Evolutionary conservation across 164 flowering plant genomes (phyloP).

Genomic region (Vitis cinerea): DNA sequence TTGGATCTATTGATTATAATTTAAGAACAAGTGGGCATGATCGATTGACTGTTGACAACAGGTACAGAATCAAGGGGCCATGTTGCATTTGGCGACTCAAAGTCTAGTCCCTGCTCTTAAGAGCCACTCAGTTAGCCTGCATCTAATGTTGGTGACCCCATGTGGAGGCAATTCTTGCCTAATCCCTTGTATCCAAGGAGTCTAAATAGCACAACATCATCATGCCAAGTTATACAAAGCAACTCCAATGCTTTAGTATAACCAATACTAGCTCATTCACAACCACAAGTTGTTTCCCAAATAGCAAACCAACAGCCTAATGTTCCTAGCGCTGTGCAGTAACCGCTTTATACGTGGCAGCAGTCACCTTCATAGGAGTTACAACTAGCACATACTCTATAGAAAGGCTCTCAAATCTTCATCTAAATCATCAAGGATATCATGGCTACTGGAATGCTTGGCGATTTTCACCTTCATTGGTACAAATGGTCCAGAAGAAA

Average conservation of each 20-base stretch:
- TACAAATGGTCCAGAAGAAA: slow-evolving; percentile 58
- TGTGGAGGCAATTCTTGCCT: slow-evolving; percentile 14
- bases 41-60: too few species aligned
- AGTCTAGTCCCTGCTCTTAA: slow-evolving; percentile 15
- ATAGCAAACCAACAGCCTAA: slow-evolving; percentile 10
- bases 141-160: slow-evolving; percentile 16
- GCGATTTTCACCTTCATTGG: slow-evolving; percentile 85
- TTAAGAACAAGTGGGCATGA: too few species aligned
- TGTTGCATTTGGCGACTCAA: slow-evolving; percentile 7
- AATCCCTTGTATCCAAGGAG: slow-evolving; percentile 12
- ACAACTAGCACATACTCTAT: slow-evolving; percentile 13
- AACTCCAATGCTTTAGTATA: slow-evolving; percentile 9
- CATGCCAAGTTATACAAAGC: not conserved
- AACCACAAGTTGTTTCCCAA: slow-evolving; percentile 19
- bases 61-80: slow-evolving; percentile 11
- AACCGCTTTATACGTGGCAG: slow-evolving; percentile 8
- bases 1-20: too few species aligned
- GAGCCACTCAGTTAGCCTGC: slow-evolving; percentile 13
- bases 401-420: slow-evolving; percentile 8
- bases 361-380: slow-evolving; percentile 18
- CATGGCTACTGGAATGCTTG: slow-evolving; percentile 72
- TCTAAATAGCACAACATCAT: not conserved
- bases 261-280: slow-evolving; percentile 12
- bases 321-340: slow-evolving; percentile 9
- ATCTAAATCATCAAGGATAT: not conserved